Base-by-base conservation (phyloP, 495 filamentous ascomycete genomes). In the Trypethelium eluteriae region DNA sequence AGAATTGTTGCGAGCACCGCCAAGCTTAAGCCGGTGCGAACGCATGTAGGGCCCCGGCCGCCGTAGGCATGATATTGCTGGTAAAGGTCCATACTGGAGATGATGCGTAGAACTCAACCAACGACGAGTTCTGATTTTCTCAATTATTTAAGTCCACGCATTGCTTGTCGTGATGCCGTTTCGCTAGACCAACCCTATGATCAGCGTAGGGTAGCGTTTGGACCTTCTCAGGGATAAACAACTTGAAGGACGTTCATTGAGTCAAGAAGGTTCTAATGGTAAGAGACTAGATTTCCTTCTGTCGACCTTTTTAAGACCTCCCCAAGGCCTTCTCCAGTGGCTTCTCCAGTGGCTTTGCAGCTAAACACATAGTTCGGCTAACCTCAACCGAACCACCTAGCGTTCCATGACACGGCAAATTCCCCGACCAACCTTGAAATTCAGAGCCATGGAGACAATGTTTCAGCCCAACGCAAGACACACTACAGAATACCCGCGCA, bases 41-140 rank as follows among this genome's bases (percentile, higher is more conserved):
- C 53, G 53, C 25, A 59, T 32, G 53, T 35, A 59, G 53, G 53
- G 7, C 53, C 53, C 32, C 32, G n/a, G 53, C 53, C 53, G 18
- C 53, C 53, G 18, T 59, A 59, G 53, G 53, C 53, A 14, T 59
- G 25, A 36, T 59, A 59, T 36, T 59, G 53, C 53, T 59, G 53
- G 53, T 59, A 18, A 34, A 59, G 53, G 53, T 18, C 53, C 53
- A 59, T 59, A 18, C 6, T 59, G 53, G 5, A 59, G 53, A 59
- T 7, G 18, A 18, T 18, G 14, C 53, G 32, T 32, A 34, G 32
- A 36, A 36, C 53, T 59, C 53, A 59, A 14, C 7, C 53, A 59
- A 59, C 36, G 53, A 59, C 18, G 6, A 7, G 18, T 7, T 59
- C 6, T 36, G 25, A 7, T 14, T 36, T 7, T 32, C 7, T 34